Evolutionary conservation across 2,329 filamentous ascomycete genomes (phyloP), one percentile per base, ranked within the genome.

Genomic region (Orbilia javanica): DNA sequence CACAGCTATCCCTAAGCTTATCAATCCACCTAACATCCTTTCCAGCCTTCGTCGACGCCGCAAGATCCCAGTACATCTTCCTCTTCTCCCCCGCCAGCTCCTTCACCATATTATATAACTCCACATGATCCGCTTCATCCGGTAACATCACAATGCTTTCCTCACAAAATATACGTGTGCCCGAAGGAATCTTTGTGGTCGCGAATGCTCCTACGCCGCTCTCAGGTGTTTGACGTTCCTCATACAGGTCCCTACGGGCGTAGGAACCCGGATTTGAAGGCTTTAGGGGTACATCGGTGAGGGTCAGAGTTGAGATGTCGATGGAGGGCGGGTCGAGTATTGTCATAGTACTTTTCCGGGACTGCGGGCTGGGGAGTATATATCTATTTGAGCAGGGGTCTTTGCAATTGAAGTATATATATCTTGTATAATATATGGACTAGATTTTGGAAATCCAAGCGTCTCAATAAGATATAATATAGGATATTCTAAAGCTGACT

Each of bases 151-250:
- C n/a, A 11, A 78, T 15, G 18, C 50, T 55, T 31, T 72, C 74
- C 42, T 78, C 74, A 31, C 74, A 78, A 53, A 78, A 72, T 10
- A 78, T 36, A n/a, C 74, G 67, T 3, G 67, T 78, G 5, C 74
- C 74, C 2, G 67, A 67, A 15, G 67, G 50, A 39, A 78, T 78
- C 3, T 20, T 15, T 1, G 13, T 29, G 0, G 67, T 72, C 7
- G 74, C 67, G 22, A 78, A 78, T 2, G 62, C 67, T 5, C 74
- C 74, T 6, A 78, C 50, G 4, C 74, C 74, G 5, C 18, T 55
- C 15, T 67, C 67, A 3, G 29, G 42, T 10, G 74, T 78, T 64
- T 78, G 67, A 11, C 74, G 67, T 50, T 72, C 67, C 15, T 78
- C 74, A 46, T 78, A 78, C 10, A 78, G 67, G 36, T 78, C 74